phyloP scores from a whole-genome alignment of 768 basidiomycete genomes.

The Daedaleopsis sinensis region DNA sequence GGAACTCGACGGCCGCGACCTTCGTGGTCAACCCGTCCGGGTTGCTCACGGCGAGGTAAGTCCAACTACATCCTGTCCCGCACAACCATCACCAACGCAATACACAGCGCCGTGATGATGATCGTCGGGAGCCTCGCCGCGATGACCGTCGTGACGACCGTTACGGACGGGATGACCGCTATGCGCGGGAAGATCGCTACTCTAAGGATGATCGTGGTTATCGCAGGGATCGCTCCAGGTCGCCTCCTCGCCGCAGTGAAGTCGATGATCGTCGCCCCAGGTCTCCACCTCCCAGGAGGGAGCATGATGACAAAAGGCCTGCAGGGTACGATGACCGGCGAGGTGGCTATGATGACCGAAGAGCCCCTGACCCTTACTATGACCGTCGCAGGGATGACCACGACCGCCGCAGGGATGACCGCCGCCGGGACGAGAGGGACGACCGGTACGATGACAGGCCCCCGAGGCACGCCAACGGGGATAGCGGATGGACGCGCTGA shows the following conservation, averaged over 20 bases:
- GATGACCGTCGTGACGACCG: constrained; percentile 54
- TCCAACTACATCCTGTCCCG: constrained; percentile 6
- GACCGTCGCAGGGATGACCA: constrained; percentile 84
- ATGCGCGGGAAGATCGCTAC: constrained; percentile 44
- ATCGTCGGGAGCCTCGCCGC: constrained; percentile 51
- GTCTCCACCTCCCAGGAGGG: constrained; percentile 81
- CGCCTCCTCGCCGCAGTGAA: constrained; percentile 69
- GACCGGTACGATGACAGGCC: constrained; percentile 79
- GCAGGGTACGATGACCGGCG: constrained; percentile 93
- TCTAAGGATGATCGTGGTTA: constrained; percentile 55
- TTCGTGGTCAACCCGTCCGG: constrained; percentile 80
- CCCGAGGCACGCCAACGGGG: constrained; percentile 74
- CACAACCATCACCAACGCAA: constrained; percentile 47
- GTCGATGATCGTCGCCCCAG: constrained; percentile 81
- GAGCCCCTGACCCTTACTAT: constrained; percentile 84
- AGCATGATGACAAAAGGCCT: constrained; percentile 83
- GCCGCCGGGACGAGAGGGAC: constrained; percentile 84
- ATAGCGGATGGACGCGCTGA: constrained; percentile 45
- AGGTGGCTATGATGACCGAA: constrained; percentile 82
- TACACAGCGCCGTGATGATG: constrained; percentile 60
- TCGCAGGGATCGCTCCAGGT: constrained; percentile 84
- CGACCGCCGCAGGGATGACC: constrained; percentile 70
- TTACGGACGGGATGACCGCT: constrained; percentile 34
- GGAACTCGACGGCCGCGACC: constrained; percentile 83
- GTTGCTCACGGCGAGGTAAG: constrained; percentile 66